A percentile compares a stretch with the other conserved stretches of the same genome.
Evolutionary conservation across 257 asterid genomes (phyloP).

Genomic region (Nyctanthes arbortristis): DNA sequence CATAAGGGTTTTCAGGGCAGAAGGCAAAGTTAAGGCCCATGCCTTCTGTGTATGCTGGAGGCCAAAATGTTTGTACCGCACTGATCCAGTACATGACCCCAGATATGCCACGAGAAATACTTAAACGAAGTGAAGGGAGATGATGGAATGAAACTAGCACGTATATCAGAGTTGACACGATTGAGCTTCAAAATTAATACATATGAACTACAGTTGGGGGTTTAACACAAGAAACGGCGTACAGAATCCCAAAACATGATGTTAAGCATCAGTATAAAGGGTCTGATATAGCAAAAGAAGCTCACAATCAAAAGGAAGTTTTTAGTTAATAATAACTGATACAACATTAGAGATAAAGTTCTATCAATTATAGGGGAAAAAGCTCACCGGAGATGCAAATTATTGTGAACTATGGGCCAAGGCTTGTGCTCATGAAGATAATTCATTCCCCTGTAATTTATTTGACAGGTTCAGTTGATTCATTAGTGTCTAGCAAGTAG

Average conservation of each 20-base stretch:
- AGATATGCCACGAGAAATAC: background rate
- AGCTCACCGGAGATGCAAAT: slow-evolving; percentile 48
- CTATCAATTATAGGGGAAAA: no score
- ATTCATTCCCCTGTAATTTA: slow-evolving; percentile 61
- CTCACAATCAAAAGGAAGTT: background rate
- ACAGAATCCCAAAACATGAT: background rate
- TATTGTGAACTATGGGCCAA: slow-evolving; percentile 59
- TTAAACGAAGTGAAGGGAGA: background rate
- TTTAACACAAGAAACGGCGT: no score
- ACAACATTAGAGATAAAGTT: background rate
- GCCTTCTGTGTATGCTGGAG: background rate
- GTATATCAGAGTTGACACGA: background rate
- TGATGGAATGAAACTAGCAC: background rate
- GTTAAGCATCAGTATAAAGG: background rate
- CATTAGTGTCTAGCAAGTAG: background rate
- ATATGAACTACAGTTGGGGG: background rate
- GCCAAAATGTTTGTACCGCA: no score
- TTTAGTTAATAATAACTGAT: slow-evolving; percentile 4
- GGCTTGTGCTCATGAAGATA: slow-evolving; percentile 72
- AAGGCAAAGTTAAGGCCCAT: background rate
- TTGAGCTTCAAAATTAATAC: background rate
- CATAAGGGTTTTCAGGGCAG: background rate
- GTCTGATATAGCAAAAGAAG: background rate
- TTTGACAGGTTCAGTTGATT: background rate
- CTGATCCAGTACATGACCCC: background rate